These are phyloP conservation scores for Inonotus hispidus DNA, from an alignment of 1,284 basidiomycete species.

Conservation along the genomic window DNA sequence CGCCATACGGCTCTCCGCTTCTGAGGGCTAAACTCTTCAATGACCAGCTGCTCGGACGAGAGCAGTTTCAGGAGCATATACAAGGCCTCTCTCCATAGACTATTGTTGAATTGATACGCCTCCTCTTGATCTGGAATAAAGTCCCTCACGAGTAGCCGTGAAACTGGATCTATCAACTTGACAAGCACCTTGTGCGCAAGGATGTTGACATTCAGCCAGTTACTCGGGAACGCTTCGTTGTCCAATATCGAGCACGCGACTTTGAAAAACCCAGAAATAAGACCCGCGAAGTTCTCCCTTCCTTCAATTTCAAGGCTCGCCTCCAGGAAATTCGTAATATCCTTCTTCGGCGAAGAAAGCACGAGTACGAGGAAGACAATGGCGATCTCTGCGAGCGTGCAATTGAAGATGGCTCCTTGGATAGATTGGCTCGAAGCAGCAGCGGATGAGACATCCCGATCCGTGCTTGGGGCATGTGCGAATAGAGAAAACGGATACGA, in stretches of 20 bases:
- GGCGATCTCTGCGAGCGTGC: constrained; percentile 81
- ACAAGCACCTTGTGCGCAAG: constrained; percentile 85
- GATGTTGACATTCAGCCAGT: constrained; percentile 92
- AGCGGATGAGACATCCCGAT: constrained; percentile 35
- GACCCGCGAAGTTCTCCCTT: constrained; percentile 63
- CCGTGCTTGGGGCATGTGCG: constrained; percentile 55
- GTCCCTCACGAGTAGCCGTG: constrained; percentile 70
- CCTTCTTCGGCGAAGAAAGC: constrained; percentile 71
- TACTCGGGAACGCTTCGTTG: constrained; percentile 85
- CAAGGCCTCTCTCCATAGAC: constrained; percentile 81
- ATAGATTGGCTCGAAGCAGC: constrained; percentile 37
- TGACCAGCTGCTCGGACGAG: constrained; percentile 86
- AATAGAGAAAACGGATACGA: constrained; percentile 90
- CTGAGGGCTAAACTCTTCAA: constrained; percentile 93
- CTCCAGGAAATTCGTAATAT: constrained; percentile 77
- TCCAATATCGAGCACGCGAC: constrained; percentile 80
- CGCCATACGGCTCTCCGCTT: constrained; percentile 95
- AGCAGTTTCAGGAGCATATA: constrained; percentile 80
- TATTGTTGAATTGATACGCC: constrained; percentile 66
- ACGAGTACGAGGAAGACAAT: constrained; percentile 83
- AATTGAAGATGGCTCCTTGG: constrained; percentile 57
- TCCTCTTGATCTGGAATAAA: constrained; percentile 74
- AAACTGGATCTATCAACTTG: constrained; percentile 83
- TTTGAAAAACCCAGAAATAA: constrained; percentile 78
- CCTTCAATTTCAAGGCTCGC: constrained; percentile 84